Evolutionary conservation across 257 asterid species (phyloP).

Genomic region (Ligustrum vulgare): DNA sequence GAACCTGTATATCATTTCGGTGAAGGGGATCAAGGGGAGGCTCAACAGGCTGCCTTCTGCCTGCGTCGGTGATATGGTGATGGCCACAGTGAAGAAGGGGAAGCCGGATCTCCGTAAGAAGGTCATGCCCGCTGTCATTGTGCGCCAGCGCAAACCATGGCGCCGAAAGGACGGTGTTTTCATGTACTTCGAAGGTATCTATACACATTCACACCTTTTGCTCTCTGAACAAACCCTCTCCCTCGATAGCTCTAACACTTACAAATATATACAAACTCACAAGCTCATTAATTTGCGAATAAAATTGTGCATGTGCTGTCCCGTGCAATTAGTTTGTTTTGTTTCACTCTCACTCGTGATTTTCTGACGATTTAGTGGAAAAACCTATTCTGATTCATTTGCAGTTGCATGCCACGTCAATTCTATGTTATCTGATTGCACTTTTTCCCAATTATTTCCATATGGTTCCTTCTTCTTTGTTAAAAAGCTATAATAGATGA

Average conservation of each 20-base stretch:
- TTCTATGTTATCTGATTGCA: no score
- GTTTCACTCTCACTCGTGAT: not conserved
- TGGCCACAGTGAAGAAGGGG: conserved; percentile 75
- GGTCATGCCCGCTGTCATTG: conserved; percentile 79
- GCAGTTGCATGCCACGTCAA: no score
- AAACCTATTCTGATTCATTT: no score
- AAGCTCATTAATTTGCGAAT: not conserved
- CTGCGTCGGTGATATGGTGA: conserved; percentile 73
- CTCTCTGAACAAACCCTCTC: not conserved
- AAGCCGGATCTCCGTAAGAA: conserved; percentile 74
- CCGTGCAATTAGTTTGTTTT: not conserved
- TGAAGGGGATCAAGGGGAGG: conserved; percentile 63
- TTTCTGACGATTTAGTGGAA: not conserved
- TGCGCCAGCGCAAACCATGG: conserved; percentile 77
- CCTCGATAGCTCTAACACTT: not conserved
- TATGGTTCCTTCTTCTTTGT: no score
- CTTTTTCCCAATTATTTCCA: no score
- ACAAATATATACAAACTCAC: not conserved
- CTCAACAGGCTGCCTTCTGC: conserved; percentile 65
- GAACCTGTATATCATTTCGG: conserved; percentile 66
- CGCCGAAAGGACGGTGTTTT: conserved; percentile 81
- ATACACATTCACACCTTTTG: not conserved
- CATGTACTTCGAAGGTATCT: conserved; percentile 67
- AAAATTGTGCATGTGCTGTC: not conserved
- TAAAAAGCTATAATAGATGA: no score